Evolutionary conservation across 257 asterid genomes (phyloP).

Genomic region (Primulina huaijiensis): DNA sequence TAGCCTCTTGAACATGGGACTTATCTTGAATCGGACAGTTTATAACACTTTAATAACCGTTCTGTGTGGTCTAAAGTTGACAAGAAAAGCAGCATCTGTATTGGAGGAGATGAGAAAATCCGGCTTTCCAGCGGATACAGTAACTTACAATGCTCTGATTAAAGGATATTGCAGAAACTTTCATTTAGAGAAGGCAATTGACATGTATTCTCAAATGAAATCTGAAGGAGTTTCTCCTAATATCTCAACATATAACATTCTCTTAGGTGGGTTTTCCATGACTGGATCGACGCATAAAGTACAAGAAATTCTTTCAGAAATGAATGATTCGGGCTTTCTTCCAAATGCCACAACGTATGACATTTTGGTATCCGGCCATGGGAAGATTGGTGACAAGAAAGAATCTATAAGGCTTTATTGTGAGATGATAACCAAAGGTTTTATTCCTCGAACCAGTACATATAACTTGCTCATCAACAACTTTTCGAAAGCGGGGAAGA

Average conservation of each 20-base stretch:
- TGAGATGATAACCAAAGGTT: conserved; percentile 83
- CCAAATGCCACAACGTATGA: conserved; percentile 66
- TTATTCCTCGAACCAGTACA: conserved; percentile 72
- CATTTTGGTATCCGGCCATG: conserved; percentile 67
- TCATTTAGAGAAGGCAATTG: conserved; percentile 53
- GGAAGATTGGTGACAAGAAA: conserved; percentile 65
- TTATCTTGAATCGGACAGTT: conserved; percentile 42
- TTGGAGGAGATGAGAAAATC: conserved; percentile 56
- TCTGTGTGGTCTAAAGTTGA: conserved; percentile 77
- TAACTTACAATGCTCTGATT: conserved; percentile 73
- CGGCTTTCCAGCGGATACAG: conserved; percentile 67
- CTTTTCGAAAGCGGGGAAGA: conserved; percentile 78
- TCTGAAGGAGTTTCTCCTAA: conserved; percentile 64
- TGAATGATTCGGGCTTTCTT: conserved; percentile 53
- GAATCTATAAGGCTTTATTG: conserved; percentile 77
- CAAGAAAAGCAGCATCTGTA: conserved; percentile 63
- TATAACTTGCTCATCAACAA: conserved; percentile 64
- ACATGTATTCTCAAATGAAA: conserved; percentile 59
- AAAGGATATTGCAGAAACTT: conserved; percentile 72
- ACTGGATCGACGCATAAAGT: conserved; percentile 52
- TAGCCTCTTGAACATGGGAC: conserved; percentile 65
- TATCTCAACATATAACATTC: conserved; percentile 65
- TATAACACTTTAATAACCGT: conserved; percentile 54
- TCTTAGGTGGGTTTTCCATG: conserved; percentile 57
- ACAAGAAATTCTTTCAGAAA: conserved; percentile 46